Evolutionary conservation across 2,329 filamentous ascomycete genomes (phyloP).

Genomic region (Camptophora hylomeconis): DNA sequence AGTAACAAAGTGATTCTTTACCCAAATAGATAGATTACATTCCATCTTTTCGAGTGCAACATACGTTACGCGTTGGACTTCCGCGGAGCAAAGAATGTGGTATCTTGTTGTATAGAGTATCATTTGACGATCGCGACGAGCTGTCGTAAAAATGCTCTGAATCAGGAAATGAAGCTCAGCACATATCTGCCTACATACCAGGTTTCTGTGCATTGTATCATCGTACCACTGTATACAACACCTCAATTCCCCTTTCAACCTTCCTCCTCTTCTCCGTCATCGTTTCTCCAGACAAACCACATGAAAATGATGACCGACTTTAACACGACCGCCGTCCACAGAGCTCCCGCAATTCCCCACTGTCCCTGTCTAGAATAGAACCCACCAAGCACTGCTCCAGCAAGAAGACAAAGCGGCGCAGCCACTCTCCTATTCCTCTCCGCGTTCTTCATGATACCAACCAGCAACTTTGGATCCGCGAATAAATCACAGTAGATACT

Average conservation of each 20-base stretch:
- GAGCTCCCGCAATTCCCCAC: slow-evolving; percentile 38
- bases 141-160: too few relatives aligned
- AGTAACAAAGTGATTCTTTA: too few relatives aligned
- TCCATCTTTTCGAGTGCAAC: too few relatives aligned
- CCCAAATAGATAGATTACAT: too few relatives aligned
- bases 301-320: slow-evolving; percentile 44
- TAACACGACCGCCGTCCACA: slow-evolving; percentile 47
- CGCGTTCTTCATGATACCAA: slow-evolving; percentile 27
- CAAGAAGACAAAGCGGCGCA: slow-evolving; percentile 38
- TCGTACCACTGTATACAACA: too few relatives aligned
- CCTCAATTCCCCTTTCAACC: not conserved
- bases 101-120: too few relatives aligned
- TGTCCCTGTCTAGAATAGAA: slow-evolving; percentile 37
- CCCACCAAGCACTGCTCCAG: slow-evolving; percentile 43
- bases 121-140: too few relatives aligned
- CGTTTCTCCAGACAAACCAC: slow-evolving; percentile 50
- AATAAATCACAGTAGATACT: slow-evolving; percentile 74
- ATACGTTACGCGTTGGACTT: too few relatives aligned
- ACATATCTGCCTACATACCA: too few relatives aligned
- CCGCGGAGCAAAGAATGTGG: too few relatives aligned
- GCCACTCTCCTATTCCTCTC: slow-evolving; percentile 41
- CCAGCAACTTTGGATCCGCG: slow-evolving; percentile 44
- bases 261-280: slow-evolving; percentile 24
- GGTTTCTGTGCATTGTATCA: too few relatives aligned
- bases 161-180: too few relatives aligned